Evolutionary conservation across 129 eudicot species (phyloP), one percentile per base, ranked within the genome.

Genomic region (Solidago caesia): DNA sequence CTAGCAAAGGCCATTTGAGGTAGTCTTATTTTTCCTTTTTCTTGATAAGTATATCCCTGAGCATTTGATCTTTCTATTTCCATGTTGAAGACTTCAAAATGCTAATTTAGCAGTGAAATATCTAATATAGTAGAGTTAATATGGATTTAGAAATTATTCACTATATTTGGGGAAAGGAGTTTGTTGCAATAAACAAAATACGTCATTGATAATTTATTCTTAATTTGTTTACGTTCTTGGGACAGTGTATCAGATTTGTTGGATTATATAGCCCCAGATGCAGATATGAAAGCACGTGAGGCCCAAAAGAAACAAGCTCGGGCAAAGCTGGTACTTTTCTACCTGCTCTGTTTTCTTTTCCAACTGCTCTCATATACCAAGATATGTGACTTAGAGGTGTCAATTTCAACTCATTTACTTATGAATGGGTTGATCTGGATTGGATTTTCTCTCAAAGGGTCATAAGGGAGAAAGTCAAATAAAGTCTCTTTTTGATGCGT

Each of bases 251-350:
- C 98, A 11, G 98, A 93, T 81, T 85, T 93, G 68, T 77, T 93
- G 85, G 98, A 90, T 65, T 93, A 90, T 64, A 93, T 93, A 81
- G 82, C 97, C 64, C 97, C 98, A 14, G 98, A 92, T 79, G 94
- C 91, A 53, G 97, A 92, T 75, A 79, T 83, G 79, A 92, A 89
- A 81, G 92, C 92, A 74, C 86, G 91, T 83, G 98, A 93, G 14
- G 92, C 98, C 74, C 97, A 93, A 81, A 93, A 80, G 91, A 93
- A 86, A 83, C 98, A 89, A 83, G 93, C 98, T 74, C 98, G 98
- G 61, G 89, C 96, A 33, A 93, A 93, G 88, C 91, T 90, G 64
- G 86, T 79, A 76, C 64, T 12, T 60, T 33, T 39, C 51, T 49
- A 11, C 10, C 68, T 16, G 5, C 62, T 73, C 46, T 47, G 60